phyloP scores from a whole-genome alignment of 768 basidiomycete genomes.

The Leccinum arenicola region DNA sequence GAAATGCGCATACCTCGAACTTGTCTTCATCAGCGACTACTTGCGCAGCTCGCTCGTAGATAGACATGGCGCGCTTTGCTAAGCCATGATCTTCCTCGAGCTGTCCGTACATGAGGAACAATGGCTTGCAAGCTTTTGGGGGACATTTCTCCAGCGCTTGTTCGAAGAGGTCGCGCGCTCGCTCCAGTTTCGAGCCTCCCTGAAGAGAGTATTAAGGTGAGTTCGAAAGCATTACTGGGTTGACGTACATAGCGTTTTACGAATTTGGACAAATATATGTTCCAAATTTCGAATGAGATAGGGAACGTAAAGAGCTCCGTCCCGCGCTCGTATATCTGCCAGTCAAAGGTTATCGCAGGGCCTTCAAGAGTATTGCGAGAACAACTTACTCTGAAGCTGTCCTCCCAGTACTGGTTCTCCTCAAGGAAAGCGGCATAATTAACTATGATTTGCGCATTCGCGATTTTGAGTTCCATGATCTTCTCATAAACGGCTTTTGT shows the following conservation, averaged over 20 bases:
- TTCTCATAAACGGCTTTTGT: constrained; percentile 94
- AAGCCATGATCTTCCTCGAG: constrained; percentile 94
- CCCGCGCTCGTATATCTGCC: constrained; percentile 90
- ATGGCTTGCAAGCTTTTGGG: constrained; percentile 87
- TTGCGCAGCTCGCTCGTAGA: constrained; percentile 89
- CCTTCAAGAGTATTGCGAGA: neutral
- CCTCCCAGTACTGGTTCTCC: constrained; percentile 97
- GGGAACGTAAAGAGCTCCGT: constrained; percentile 98
- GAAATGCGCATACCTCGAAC: constrained; percentile 68
- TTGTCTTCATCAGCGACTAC: constrained; percentile 88
- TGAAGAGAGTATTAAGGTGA: constrained; percentile 28
- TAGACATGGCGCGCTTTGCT: constrained; percentile 93
- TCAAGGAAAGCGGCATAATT: constrained; percentile 97
- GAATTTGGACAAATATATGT: constrained; percentile 97
- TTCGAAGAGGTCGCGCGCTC: constrained; percentile 96
- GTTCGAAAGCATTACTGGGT: neutral
- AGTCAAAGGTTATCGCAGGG: constrained; percentile 8
- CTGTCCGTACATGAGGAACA: constrained; percentile 95
- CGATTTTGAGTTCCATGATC: constrained; percentile 93
- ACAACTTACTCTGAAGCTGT: constrained; percentile 90
- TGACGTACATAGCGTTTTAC: constrained; percentile 87
- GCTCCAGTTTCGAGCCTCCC: constrained; percentile 93
- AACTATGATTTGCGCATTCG: constrained; percentile 96
- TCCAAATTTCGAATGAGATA: constrained; percentile 98
- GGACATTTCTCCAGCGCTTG: constrained; percentile 98